Evolutionary conservation across 495 filamentous ascomycete genomes (phyloP).

Genomic region (Tuber indicum): DNA sequence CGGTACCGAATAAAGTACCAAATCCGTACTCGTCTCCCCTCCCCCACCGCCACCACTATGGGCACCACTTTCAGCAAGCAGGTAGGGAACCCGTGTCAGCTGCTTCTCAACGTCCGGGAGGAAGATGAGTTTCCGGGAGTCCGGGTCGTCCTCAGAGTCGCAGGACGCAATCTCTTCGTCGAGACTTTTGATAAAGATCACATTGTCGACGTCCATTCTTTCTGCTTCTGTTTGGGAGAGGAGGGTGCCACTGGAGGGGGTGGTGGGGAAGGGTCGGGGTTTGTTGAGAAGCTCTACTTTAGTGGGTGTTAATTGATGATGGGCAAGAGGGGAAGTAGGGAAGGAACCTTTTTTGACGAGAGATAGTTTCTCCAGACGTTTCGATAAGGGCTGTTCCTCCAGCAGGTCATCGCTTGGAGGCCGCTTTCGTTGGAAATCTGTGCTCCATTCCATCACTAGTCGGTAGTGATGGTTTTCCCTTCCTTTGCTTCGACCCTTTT

Average conservation of each 20-base stretch:
- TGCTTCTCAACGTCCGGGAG: constrained; percentile 77
- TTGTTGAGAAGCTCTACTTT: constrained; percentile 18
- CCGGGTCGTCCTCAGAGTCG: constrained; percentile 47
- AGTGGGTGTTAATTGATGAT: constrained; percentile 10
- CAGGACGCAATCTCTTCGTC: constrained; percentile 74
- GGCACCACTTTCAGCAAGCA: constrained; percentile 12
- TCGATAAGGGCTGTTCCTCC: constrained; percentile 54
- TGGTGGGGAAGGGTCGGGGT: constrained; percentile 30
- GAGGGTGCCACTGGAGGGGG: constrained; percentile 26
- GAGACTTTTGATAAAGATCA: constrained; percentile 83
- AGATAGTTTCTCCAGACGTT: constrained; percentile 73
- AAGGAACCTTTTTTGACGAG: constrained; percentile 55
- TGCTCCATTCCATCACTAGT: constrained; percentile 36
- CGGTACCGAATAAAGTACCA: constrained; percentile 79
- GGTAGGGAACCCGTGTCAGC: constrained; percentile 61
- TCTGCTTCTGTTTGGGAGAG: constrained; percentile 45
- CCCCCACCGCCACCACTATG: constrained; percentile 2
- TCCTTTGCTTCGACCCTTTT: neutral
- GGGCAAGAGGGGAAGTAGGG: neutral
- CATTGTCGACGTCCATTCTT: constrained; percentile 80
- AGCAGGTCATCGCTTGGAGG: constrained; percentile 32
- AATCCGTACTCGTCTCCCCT: constrained; percentile 51
- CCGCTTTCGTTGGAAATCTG: constrained; percentile 32
- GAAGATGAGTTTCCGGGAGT: constrained; percentile 59
- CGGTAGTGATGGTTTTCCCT: neutral